Evolutionary conservation across 2,329 filamentous ascomycete genomes (phyloP), one percentile per base, ranked within the genome.

Genomic region (Cladophialophora immunda): DNA sequence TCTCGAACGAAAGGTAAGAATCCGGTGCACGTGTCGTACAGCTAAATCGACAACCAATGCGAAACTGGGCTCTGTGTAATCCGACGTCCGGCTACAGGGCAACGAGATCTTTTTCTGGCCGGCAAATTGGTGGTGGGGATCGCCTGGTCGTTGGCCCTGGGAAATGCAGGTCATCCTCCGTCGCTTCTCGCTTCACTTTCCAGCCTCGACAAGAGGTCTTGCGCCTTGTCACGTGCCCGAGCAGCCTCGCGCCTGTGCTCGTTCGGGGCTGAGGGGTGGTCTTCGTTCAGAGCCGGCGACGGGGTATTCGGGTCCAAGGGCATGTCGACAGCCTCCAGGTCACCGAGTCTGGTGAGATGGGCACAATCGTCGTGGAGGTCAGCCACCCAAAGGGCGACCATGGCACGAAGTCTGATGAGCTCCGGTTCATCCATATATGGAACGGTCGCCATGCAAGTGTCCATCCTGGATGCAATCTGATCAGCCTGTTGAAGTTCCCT

Each of bases 381-480:
- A 6, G 85, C 90, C 17, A 92, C 82, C 83, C 92, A 97, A 17
- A 95, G 81, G 0, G 88, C 87, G 5, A 93, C 79, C 85, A 93
- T 92, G 8, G 86, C 93, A 59, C 92, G 84, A 27, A 97, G 80
- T 56, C 90, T 83, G 54, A 94, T 81, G 67, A 97, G 80, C 67
- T 89, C 86, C 4, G 82, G 78, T 71, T 89, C 89, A 64, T 89
- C 87, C 32, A 88, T 88, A 74, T 89, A 97, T 0, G 92, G 92
- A 27, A 88, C 84, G 38, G 86, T 89, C 50, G 86, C 82, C 78
- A 96, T 86, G 30, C 93, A 74, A 53, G 86, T 84, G 74, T 96
- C 92, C 82, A 97, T 88, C 30, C 89, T 85, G 5, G 82, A 79
- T 3, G 89, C 88, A 62, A 97, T 85, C 19, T 87, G 84, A 68